Conservation (phyloP, 805 yeast genomes). For the Candida schatavii region DNA sequence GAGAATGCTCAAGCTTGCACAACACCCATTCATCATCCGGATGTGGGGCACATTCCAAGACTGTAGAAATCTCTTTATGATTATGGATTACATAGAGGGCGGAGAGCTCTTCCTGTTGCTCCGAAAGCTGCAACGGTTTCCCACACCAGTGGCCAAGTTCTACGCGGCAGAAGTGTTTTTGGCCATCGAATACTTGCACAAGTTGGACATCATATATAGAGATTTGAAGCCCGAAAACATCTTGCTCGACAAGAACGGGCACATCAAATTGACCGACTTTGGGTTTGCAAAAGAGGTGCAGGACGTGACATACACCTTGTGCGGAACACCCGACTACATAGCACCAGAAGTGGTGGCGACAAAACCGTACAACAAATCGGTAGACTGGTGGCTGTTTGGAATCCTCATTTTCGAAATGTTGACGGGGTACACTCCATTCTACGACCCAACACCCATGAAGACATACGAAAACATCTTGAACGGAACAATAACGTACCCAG, state of each 20-base stretch:
- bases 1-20: conserved; percentile 54
- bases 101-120: conserved; percentile 57
- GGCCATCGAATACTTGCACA: conserved; percentile 57
- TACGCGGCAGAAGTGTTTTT: conserved; percentile 61
- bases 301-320: conserved; percentile 58
- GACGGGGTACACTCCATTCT: conserved; percentile 61
- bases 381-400: conserved; percentile 67
- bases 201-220: conserved; percentile 57
- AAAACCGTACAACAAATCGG: conserved; percentile 59
- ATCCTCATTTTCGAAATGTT: conserved; percentile 60
- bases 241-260: conserved; percentile 56
- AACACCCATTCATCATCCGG: conserved; percentile 58
- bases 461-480: conserved; percentile 57
- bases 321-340: conserved; percentile 65
- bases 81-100: conserved; percentile 65
- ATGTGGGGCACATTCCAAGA: conserved; percentile 73
- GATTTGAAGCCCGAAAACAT: conserved; percentile 64
- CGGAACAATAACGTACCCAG: conserved; percentile 53
- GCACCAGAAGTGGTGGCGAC: conserved; percentile 67
- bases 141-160: conserved; percentile 62
- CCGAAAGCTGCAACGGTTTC: conserved; percentile 56
- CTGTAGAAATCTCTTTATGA: conserved; percentile 54
- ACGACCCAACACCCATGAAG: conserved; percentile 62
- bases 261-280: conserved; percentile 58
- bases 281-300: conserved; percentile 62